phyloP scores from a whole-genome alignment of 1,284 basidiomycete genomes.

The Ustilago tritici region DNA sequence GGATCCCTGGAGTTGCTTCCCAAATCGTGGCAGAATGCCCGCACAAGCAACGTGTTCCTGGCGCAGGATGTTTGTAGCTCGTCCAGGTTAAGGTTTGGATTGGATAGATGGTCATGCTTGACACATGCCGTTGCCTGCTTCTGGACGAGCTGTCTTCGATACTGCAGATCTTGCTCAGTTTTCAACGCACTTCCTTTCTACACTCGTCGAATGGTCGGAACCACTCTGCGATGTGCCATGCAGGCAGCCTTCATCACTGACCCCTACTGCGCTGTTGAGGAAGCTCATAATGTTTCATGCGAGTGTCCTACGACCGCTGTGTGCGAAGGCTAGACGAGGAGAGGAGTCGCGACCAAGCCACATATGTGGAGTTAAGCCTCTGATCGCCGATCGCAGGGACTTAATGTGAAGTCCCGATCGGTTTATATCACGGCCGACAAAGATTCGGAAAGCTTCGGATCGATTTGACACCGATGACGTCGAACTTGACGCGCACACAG shows the following conservation, averaged over 20 bases:
- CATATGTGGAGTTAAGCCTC: background rate
- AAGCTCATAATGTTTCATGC: background rate
- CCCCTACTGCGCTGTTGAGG: background rate
- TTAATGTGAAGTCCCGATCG: background rate
- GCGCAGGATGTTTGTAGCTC: background rate
- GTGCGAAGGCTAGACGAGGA: background rate
- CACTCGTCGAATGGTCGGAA: background rate
- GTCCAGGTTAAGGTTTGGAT: background rate
- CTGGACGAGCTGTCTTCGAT: background rate
- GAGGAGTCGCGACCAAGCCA: background rate
- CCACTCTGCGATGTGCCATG: background rate
- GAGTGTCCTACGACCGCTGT: background rate
- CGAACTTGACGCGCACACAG: slow-evolving; percentile 13
- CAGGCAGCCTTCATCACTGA: background rate
- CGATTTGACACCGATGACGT: slow-evolving; percentile 28
- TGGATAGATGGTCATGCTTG: background rate
- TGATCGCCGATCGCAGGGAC: background rate
- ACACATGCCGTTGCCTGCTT: background rate
- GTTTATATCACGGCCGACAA: slow-evolving; percentile 6
- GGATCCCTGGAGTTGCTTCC: background rate
- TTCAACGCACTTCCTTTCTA: background rate
- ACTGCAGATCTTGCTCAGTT: background rate
- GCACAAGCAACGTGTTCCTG: background rate
- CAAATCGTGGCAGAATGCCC: background rate
- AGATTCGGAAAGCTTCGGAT: slow-evolving; percentile 25